phyloP scores from a whole-genome alignment of 164 flowering plant genomes.

The Tetracentron sinense region DNA sequence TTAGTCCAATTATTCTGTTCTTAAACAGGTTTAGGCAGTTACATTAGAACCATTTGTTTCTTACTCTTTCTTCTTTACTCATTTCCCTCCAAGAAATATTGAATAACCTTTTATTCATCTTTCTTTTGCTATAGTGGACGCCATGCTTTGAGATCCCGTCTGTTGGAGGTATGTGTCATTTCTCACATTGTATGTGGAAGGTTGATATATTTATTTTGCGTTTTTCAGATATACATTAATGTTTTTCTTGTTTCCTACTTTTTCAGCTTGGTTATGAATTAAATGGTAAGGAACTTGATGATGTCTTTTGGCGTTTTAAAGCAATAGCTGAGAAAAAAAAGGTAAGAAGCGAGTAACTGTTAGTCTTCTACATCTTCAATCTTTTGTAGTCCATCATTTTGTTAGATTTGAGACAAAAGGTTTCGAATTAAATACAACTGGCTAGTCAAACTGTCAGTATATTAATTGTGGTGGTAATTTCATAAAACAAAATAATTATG shows the following conservation, averaged over 20 bases:
- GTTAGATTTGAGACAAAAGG: neutral
- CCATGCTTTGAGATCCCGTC: constrained; percentile 74
- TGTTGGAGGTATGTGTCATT: constrained; percentile 56
- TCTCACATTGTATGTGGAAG: neutral
- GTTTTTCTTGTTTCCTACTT: neutral
- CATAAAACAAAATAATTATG: too few species aligned
- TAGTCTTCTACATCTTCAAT: neutral
- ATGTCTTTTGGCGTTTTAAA: constrained; percentile 89
- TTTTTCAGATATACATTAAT: neutral
- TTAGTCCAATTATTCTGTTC: too few species aligned
- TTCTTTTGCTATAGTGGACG: constrained; percentile 63
- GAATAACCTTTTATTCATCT: neutral
- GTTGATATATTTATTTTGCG: neutral
- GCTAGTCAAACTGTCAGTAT: neutral
- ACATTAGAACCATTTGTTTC: too few species aligned
- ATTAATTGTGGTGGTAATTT: too few species aligned
- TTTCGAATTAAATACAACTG: neutral
- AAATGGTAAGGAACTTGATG: constrained; percentile 67
- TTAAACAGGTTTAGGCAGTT: too few species aligned
- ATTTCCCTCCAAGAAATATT: too few species aligned
- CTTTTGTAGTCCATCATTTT: neutral
- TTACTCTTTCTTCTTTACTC: too few species aligned
- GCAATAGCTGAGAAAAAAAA: constrained; percentile 90
- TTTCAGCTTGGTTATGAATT: constrained; percentile 83
- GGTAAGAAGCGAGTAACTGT: constrained; percentile 34